Base-by-base conservation (phyloP, 352 stramenopile genomes). In the Saprolegnia diclina region DNA sequence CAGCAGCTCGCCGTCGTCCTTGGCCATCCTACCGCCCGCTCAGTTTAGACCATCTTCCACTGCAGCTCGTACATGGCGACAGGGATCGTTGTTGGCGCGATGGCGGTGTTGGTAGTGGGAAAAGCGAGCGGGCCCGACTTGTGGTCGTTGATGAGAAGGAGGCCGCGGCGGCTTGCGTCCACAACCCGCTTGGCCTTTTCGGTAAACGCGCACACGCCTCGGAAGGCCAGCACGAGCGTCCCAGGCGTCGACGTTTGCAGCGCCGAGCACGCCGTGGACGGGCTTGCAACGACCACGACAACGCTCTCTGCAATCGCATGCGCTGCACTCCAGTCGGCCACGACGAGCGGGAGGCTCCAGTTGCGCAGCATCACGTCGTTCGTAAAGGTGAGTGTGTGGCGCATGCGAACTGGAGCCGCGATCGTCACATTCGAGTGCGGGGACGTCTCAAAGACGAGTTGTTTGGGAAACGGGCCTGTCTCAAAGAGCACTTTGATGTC, bases 91-190 rank as follows among this genome's bases (percentile, higher is more conserved):
- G 85, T 65, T 38, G 71, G 46, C 0, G 80, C 75, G 1, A 76
- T 65, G 21, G 73, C 52, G 22, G 73, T 69, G 10, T 78, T 71
- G 10, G 72, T 67, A 0, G 65, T 52, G 22, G 80, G 80, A 59
- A 92, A 92, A 19, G 45, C 82, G 72, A 29, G 79, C 80, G 46
- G 79, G 72, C 0, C 81, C 81, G 13, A 6, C 29, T 85, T 83
- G 22, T 82, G 66, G 46, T 91, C 90, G 69, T 91, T 91, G 1
- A 87, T 74, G 19, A 90, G 75, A 1, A 90, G 13, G n/a, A 89
- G 46, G 4, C 77, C 74, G 7, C 67, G 71, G 1, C 79, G 80
- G 2, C 74, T 67, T 0, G 71, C 81, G n/a, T 62, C 35, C 14
- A 56, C 63, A 14, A 79, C 70, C 24, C 78, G 72, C 0, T 79